These are phyloP conservation scores for Fusarium subglutinans DNA, from an alignment of 2,329 filamentous ascomycete species.

Conservation along the genomic window DNA sequence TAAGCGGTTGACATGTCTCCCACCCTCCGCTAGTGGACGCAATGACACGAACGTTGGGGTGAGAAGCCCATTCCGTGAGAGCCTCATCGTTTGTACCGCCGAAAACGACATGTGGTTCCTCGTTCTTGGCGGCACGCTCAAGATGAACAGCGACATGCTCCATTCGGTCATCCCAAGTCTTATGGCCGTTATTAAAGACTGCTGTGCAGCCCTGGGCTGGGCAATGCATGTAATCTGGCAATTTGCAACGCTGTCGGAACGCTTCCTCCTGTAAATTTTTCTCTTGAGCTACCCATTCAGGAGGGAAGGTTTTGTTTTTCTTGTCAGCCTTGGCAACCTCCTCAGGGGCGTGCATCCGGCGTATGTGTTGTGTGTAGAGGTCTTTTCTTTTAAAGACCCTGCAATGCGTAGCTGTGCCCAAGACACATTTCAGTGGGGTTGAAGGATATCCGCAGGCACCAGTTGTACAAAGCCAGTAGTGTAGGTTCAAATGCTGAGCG, in stretches of 20 bases:
- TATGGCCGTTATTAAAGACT: constrained; percentile 67
- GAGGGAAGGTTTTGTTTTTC: constrained; percentile 46
- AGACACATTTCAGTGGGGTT: constrained; percentile 26
- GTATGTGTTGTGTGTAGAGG: constrained; percentile 86
- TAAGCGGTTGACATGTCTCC: constrained; percentile 48
- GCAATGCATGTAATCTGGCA: constrained; percentile 70
- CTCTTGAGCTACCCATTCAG: constrained; percentile 63
- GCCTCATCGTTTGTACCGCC: constrained; percentile 51
- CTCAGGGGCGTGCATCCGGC: constrained; percentile 79
- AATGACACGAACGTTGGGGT: constrained; percentile 51
- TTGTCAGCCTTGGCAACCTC: constrained; percentile 44
- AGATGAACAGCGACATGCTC: constrained; percentile 88
- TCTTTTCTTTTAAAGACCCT: constrained; percentile 88
- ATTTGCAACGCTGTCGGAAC: constrained; percentile 65
- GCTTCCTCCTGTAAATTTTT: constrained; percentile 67
- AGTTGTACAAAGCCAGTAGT: constrained; percentile 79
- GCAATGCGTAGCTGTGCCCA: constrained; percentile 59
- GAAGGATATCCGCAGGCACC: constrained; percentile 60
- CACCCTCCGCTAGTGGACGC: constrained; percentile 41
- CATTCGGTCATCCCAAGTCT: constrained; percentile 83
- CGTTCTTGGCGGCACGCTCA: constrained; percentile 56
- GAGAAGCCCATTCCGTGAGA: constrained; percentile 54
- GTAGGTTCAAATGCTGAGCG: constrained; percentile 80
- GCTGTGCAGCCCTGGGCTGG: constrained; percentile 67
- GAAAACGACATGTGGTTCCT: constrained; percentile 48